Conservation (phyloP, 192 early-diverging fungal species). For the Umbelopsis sp. region DNA sequence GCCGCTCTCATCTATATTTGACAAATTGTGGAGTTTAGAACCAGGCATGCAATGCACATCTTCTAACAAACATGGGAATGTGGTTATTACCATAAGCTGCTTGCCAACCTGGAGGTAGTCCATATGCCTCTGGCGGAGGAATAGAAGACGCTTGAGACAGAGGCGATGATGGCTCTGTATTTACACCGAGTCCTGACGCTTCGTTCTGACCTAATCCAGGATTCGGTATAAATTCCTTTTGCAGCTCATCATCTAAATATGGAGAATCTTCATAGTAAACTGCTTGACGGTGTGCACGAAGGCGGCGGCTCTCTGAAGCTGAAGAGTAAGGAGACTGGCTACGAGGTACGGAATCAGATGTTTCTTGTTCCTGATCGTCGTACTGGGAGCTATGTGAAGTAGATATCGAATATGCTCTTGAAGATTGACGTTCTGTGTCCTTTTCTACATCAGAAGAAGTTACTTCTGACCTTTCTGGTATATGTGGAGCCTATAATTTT, state of each 20-base stretch:
- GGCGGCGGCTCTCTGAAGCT: neutral
- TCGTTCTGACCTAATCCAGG: neutral
- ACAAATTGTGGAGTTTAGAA: neutral
- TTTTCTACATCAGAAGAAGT: neutral
- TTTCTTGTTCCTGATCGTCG: neutral
- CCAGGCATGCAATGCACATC: neutral
- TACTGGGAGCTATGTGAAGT: neutral
- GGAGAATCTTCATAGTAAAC: constrained; percentile 2
- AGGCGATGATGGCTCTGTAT: neutral
- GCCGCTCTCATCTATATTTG: constrained; percentile 44
- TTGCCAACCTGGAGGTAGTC: constrained; percentile 46
- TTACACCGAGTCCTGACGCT: neutral
- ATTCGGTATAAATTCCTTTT: neutral
- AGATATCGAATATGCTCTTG: neutral
- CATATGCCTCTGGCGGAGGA: constrained; percentile 16
- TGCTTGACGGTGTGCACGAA: neutral
- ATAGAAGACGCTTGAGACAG: neutral
- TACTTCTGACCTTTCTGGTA: neutral
- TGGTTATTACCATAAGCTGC: constrained; percentile 42
- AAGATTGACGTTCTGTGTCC: neutral
- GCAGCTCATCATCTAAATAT: neutral
- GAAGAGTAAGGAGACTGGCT: neutral
- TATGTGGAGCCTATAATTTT: neutral
- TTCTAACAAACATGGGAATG: neutral
- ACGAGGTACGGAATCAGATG: neutral